phyloP scores from a whole-genome alignment of 352 stramenopile genomes.

The Phytophthora capsici region DNA sequence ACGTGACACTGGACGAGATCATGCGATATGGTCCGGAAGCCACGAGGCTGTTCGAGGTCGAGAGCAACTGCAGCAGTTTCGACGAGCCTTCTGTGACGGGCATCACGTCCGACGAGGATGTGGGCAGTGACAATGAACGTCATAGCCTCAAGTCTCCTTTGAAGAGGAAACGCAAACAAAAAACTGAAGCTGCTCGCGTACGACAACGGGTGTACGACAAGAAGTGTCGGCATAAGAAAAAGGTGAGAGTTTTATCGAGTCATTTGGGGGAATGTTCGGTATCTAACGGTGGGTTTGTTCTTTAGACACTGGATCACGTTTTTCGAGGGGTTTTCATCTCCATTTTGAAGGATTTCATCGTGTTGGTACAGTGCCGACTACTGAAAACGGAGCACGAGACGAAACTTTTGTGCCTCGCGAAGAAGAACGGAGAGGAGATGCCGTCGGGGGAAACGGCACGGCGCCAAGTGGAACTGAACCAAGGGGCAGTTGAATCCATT shows the following conservation, averaged over 20 bases:
- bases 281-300: neutral
- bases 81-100: slow-evolving; percentile 11
- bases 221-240: slow-evolving; percentile 31
- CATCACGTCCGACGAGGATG: slow-evolving; percentile 24
- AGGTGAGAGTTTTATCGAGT: slow-evolving; percentile 3
- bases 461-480: slow-evolving; percentile 15
- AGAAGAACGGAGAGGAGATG: slow-evolving; percentile 2
- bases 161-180: slow-evolving; percentile 15
- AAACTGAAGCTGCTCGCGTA: slow-evolving; percentile 17
- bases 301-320: slow-evolving; percentile 4
- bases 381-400: slow-evolving; percentile 16
- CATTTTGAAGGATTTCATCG: slow-evolving; percentile 14
- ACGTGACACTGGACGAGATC: slow-evolving; percentile 38
- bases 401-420: slow-evolving; percentile 17
- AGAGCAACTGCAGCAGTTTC: slow-evolving; percentile 9
- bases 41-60: neutral
- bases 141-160: neutral
- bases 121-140: slow-evolving; percentile 18
- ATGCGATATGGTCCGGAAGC: slow-evolving; percentile 12
- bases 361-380: slow-evolving; percentile 19
- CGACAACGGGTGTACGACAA: slow-evolving; percentile 31
- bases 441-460: neutral
- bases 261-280: neutral
- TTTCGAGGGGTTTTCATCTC: slow-evolving; percentile 16
- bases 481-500: slow-evolving; percentile 19